Evolutionary conservation across 2,329 filamentous ascomycete genomes (phyloP), one percentile per base, ranked within the genome.

Genomic region (Hansfordia pulvinata): DNA sequence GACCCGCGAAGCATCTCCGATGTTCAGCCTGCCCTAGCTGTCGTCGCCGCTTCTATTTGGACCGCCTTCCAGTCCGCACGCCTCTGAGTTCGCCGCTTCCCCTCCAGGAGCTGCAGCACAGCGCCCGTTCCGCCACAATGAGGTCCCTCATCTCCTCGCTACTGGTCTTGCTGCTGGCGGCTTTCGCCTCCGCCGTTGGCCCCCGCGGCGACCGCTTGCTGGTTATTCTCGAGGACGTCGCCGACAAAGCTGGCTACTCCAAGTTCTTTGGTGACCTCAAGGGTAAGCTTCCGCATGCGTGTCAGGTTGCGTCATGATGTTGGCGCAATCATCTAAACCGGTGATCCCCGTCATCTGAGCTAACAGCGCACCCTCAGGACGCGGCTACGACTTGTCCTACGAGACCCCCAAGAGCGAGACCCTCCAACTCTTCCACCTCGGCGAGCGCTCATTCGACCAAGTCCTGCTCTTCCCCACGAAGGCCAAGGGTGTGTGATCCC

Each of bases 361-460:
- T 24, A 17, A 24, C 23, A 24, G 9, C 9, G 10, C 7, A n/a
- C 20, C 6, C 7, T 17, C 41, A 96, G 90, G 61, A 42, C 75
- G 90, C 49, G 88, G 86, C 38, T 96, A 81, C 54, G 62, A 77
- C 33, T 63, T 94, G 40, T 68, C 69, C 19, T 86, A 85, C 50
- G 74, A 86, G 51, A 85, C 84, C 6, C 82, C 84, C 34, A 90
- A 90, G 59, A 80, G 72, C 50, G 72, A 84, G 28, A 62, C 65
- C 26, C 58, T 96, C 42, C 67, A 71, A 27, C 65, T 98, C 38
- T 93, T 94, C 61, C 65, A 73, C 47, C 74, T 90, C 36, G 90
- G 88, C 48, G 83, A 90, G 59, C 75, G 80, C 51, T 74, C 71
- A 36, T 96, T 86, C 56, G 88, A 96, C 57, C 88, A 98, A 56